Conservation (phyloP, 495 filamentous ascomycete species). For the Evernia prunastri region DNA sequence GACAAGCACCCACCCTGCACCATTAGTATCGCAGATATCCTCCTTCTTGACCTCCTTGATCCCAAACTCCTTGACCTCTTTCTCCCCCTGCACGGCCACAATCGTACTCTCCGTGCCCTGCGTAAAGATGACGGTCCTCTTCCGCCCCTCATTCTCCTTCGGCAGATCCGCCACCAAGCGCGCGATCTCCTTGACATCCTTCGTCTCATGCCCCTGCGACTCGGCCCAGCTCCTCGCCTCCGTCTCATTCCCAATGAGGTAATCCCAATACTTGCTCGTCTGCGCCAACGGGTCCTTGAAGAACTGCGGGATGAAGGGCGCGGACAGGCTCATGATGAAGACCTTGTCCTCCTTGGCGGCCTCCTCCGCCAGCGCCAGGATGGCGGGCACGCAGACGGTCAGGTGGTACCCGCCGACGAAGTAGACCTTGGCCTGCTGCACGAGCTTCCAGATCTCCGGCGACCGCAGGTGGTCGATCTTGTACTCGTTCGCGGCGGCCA, state of each 20-base stretch:
- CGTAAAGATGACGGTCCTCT: conserved; percentile 81
- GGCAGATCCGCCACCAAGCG: conserved; percentile 76
- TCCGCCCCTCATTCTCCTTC: conserved; percentile 78
- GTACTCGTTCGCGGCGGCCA: conserved; percentile 95
- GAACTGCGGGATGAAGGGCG: conserved; percentile 93
- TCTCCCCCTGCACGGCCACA: conserved; percentile 62
- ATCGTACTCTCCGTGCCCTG: conserved; percentile 88
- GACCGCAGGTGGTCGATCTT: conserved; percentile 88
- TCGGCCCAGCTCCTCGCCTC: conserved; percentile 83
- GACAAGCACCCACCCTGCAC: conserved; percentile 62
- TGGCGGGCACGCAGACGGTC: conserved; percentile 83
- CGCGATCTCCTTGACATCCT: conserved; percentile 81
- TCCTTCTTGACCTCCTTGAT: conserved; percentile 68
- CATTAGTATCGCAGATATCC: conserved; percentile 90
- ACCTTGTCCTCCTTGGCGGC: conserved; percentile 82
- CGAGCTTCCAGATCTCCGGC: conserved; percentile 82
- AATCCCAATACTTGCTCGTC: conserved; percentile 86
- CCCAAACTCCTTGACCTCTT: conserved; percentile 65
- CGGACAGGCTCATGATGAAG: conserved; percentile 83
- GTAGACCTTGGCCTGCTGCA: conserved; percentile 79
- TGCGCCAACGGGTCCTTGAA: conserved; percentile 93
- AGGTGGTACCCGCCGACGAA: conserved; percentile 91
- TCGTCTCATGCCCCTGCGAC: conserved; percentile 62
- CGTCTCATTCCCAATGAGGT: conserved; percentile 93
- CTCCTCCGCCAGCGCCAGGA: conserved; percentile 81